Base-by-base conservation (phyloP, 257 asterid genomes). In the Solanum ossicruentum region DNA sequence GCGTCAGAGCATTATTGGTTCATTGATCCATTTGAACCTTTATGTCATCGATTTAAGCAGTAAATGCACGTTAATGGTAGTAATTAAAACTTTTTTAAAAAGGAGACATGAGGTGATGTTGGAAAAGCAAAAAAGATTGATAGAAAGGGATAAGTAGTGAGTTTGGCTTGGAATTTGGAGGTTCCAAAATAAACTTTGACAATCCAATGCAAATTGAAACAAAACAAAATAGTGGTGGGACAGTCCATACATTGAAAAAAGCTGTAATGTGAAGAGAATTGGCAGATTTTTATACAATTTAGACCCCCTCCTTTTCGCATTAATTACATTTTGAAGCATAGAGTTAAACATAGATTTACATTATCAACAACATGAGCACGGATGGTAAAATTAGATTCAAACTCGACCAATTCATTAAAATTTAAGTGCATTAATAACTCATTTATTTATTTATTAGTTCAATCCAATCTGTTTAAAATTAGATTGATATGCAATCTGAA, bases 231-330 rank as follows among this genome's bases (percentile, higher is more conserved):
- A 56, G 83, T 32, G 87, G 88, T 87, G 88, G 91, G 83, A 55
- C 58, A 70, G 67, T 77, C 65, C 66, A 82, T 26, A 16, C 65
- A 26, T 26, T 47, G 75, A 60, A 71, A 86, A 78, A 84, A 85
- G 88, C 90, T 89, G 92, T 87, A 88, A 39, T 36, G 51, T 39
- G 78, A 88, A 86, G 89, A 77, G 69, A 80, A 36, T 55, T 63
- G 51, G 21, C 66, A 28, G 18, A 77, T 58, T 82, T 20, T 32
- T 81, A 85, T 79, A 16, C 69, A 80, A 70, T 12, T 56, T 10
- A 75, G 12, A 52, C 55, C 36, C 67, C 51, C 52, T 28, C 20
- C 28, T 26, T n/a, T 65, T 58, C 51, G 21, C 63, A 11, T 41
- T 85, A 63, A 60, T 23, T 60, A 45, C 45, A 7, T n/a, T 47